phyloP scores from a whole-genome alignment of 371 early-diverging fungal genomes.

The Zychaea mexicana region DNA sequence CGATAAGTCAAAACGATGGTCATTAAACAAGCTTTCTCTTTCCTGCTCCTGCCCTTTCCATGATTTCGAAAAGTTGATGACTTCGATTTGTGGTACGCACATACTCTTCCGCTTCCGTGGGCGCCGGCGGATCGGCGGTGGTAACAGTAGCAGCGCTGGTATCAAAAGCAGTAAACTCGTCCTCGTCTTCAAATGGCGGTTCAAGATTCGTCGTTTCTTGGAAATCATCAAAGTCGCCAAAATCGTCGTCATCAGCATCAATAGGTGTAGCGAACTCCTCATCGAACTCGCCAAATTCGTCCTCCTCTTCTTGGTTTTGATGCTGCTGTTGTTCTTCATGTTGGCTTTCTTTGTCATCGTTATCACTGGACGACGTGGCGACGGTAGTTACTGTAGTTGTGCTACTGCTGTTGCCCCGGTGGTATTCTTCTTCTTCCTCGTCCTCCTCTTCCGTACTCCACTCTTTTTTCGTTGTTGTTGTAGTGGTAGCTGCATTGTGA shows the following conservation, averaged over 20 bases:
- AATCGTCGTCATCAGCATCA: constrained; percentile 25
- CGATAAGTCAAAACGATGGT: background rate
- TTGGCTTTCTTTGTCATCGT: background rate
- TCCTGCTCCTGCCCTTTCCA: background rate
- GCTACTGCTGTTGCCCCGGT: background rate
- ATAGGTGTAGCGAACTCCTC: constrained; percentile 3
- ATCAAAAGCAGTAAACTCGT: background rate
- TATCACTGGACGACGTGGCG: background rate
- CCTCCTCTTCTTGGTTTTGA: too few relatives aligned
- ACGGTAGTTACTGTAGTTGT: constrained; percentile 5
- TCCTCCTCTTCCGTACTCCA: background rate
- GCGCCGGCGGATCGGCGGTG: constrained; percentile 11
- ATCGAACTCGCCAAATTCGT: constrained; percentile 34
- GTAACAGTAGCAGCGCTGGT: background rate
- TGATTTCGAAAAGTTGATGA: background rate
- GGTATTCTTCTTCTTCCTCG: background rate
- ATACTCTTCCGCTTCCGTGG: constrained; percentile 37
- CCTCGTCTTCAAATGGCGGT: background rate
- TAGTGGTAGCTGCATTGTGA: background rate
- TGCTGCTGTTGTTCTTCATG: constrained; percentile 24
- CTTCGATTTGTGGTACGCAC: constrained; percentile 19
- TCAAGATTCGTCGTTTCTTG: constrained; percentile 4
- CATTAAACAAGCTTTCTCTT: background rate
- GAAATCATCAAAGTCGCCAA: constrained; percentile 38
- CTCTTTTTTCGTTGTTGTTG: background rate